A percentile compares a stretch with the other conserved stretches of the same genome.
These are phyloP conservation scores for Auriscalpium microsporum DNA, from an alignment of 768 basidiomycete species.

Conservation along the genomic window DNA sequence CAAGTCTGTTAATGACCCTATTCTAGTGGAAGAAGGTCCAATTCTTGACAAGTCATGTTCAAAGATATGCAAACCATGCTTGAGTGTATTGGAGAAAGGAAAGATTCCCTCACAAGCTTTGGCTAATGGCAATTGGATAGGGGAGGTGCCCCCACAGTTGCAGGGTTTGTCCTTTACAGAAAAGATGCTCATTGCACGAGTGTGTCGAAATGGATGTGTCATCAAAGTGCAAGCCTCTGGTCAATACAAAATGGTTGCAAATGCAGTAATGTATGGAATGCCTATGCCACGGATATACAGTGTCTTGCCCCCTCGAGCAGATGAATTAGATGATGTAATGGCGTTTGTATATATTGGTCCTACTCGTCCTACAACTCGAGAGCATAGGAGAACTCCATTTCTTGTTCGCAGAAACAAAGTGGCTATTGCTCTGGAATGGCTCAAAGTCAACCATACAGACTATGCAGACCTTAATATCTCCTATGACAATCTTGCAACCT, in stretches of 20 bases:
- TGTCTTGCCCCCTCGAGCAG: constrained; percentile 23
- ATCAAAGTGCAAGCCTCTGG: constrained; percentile 5
- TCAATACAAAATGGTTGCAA: constrained; percentile 26
- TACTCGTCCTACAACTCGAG: constrained; percentile 18
- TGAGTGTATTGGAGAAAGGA: not conserved
- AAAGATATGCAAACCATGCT: not conserved
- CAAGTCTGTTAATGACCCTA: not conserved
- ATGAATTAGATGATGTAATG: constrained; percentile 27
- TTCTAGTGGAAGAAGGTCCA: not conserved
- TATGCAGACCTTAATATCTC: constrained; percentile 11
- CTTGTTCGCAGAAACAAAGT: constrained; percentile 6
- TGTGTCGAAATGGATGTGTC: constrained; percentile 15
- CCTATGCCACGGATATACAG: constrained; percentile 26
- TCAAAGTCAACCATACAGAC: too few relatives aligned
- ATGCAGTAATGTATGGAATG: constrained; percentile 24
- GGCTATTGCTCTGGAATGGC: not conserved
- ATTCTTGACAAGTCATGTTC: not conserved
- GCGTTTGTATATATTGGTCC: constrained; percentile 26
- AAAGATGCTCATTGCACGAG: constrained; percentile 3
- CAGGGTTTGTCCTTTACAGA: too few relatives aligned
- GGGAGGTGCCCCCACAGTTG: too few relatives aligned
- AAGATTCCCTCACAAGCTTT: not conserved
- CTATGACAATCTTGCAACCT: constrained; percentile 6
- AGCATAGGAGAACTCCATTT: constrained; percentile 18
- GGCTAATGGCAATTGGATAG: too few relatives aligned